Evolutionary conservation across 106 monocot genomes (phyloP).

Genomic region (Apostasia ramifera): DNA sequence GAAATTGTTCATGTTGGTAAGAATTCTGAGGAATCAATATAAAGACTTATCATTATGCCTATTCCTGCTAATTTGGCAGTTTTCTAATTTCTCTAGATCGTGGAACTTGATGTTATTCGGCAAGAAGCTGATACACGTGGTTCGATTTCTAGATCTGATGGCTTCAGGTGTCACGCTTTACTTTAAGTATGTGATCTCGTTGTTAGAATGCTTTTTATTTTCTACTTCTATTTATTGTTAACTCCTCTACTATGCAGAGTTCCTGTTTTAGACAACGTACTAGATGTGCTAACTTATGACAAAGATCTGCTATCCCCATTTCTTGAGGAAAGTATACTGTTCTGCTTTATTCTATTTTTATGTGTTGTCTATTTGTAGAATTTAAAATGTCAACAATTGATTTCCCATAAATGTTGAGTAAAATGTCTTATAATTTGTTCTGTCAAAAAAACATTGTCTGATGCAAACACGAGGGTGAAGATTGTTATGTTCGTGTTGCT

Average conservation of each 20-base stretch:
- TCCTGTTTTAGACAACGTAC: conserved; percentile 64
- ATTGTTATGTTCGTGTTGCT: too few species aligned
- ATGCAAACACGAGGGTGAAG: too few species aligned
- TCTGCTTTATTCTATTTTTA: neutral
- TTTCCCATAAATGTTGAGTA: too few species aligned
- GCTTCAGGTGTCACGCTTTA: conserved; percentile 40
- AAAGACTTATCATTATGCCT: neutral
- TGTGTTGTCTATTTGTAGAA: neutral
- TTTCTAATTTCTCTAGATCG: conserved; percentile 41
- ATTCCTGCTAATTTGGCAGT: conserved; percentile 2
- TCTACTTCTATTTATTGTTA: neutral
- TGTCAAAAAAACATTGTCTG: too few species aligned
- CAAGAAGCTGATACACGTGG: conserved; percentile 68
- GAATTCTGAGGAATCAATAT: conserved; percentile 5
- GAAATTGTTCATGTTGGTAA: conserved; percentile 61
- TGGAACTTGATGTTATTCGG: conserved; percentile 63
- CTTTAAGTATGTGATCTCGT: neutral
- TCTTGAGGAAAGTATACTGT: conserved; percentile 38
- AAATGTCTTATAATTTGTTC: too few species aligned
- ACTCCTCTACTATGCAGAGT: conserved; percentile 23
- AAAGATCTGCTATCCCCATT: conserved; percentile 59
- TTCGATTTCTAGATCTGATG: conserved; percentile 62
- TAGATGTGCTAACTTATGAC: conserved; percentile 80
- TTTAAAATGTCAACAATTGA: too few species aligned
- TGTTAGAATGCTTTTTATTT: neutral